Evolutionary conservation across 225 moss, liverwort and hornwort genomes (phyloP).

Genomic region (Thuidium tamariscinum): DNA sequence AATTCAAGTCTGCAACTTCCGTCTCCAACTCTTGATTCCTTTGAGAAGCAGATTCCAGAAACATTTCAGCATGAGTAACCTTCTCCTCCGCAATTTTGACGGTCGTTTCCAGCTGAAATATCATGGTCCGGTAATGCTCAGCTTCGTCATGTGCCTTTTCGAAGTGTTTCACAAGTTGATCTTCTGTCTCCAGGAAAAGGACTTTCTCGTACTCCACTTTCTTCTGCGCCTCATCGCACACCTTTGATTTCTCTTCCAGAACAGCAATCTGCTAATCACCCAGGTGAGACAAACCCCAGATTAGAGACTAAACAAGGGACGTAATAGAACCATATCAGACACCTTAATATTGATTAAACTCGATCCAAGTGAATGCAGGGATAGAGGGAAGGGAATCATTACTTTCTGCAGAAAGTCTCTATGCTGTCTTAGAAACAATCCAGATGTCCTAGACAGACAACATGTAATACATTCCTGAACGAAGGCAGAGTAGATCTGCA

Average conservation of each 20-base stretch:
- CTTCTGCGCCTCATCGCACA: constrained; percentile 29
- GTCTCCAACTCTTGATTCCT: constrained; percentile 19
- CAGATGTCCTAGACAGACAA: constrained; percentile 14
- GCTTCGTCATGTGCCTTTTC: constrained; percentile 30
- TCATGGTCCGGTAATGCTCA: constrained; percentile 22
- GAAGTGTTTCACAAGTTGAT: constrained; percentile 33
- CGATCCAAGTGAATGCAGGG: not conserved
- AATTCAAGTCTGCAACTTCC: constrained; percentile 10
- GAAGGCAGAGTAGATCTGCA: constrained; percentile 4
- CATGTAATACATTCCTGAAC: constrained; percentile 8
- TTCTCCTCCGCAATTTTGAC: constrained; percentile 26
- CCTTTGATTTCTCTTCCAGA: constrained; percentile 31
- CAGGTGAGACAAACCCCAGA: not conserved
- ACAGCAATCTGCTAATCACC: constrained; percentile 24
- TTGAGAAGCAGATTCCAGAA: constrained; percentile 7
- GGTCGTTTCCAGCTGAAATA: constrained; percentile 13
- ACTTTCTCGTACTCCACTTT: constrained; percentile 45
- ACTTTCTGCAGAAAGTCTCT: constrained; percentile 14
- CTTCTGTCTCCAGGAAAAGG: constrained; percentile 36
- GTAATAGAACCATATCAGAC: not conserved
- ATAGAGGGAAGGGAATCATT: not conserved
- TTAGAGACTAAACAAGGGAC: not conserved
- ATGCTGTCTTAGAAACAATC: constrained; percentile 4
- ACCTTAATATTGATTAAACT: not conserved
- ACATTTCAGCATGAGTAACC: constrained; percentile 15